These are phyloP conservation scores for Xylariaceae sp. DNA, from an alignment of 2,329 filamentous ascomycete genomes.

Conservation along the genomic window DNA sequence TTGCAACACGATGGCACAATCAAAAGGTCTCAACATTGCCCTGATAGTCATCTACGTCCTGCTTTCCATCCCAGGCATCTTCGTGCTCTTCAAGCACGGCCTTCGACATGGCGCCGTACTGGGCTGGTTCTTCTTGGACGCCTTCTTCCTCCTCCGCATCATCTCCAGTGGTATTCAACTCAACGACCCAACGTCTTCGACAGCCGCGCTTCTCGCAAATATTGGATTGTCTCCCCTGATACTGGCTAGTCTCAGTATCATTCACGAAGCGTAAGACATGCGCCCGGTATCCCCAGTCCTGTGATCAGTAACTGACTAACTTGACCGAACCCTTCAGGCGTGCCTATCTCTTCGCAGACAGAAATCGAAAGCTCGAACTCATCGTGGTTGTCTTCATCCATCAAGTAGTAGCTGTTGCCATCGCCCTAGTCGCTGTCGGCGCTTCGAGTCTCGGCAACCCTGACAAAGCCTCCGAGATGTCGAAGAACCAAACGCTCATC, in stretches of 20 bases:
- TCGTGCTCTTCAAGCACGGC: conserved; percentile 28
- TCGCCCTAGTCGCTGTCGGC: conserved; percentile 26
- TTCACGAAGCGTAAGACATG: conserved; percentile 36
- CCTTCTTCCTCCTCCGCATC: conserved; percentile 39
- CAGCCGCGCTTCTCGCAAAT: conserved; percentile 35
- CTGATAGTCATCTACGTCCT: conserved; percentile 36
- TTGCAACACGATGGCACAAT: conserved; percentile 11
- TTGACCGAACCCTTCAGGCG: conserved; percentile 9
- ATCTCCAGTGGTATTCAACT: conserved; percentile 33
- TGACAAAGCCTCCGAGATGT: neutral
- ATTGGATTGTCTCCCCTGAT: conserved; percentile 40
- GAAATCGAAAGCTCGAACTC: conserved; percentile 9
- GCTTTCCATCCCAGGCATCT: conserved; percentile 31
- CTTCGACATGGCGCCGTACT: conserved; percentile 36
- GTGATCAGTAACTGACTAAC: neutral
- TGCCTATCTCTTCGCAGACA: conserved; percentile 17
- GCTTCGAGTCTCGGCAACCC: conserved; percentile 17
- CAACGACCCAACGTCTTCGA: conserved; percentile 19
- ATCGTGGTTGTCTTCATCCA: conserved; percentile 23
- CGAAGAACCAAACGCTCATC: conserved; percentile 12
- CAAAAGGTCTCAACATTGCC: conserved; percentile 21
- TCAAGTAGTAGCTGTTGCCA: conserved; percentile 21
- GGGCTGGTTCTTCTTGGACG: conserved; percentile 38
- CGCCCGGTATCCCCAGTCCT: neutral
- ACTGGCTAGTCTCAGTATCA: conserved; percentile 30